These are phyloP conservation scores for Hanseniaspora valbyensis DNA, from an alignment of 805 yeast genomes.

Conservation along the genomic window DNA sequence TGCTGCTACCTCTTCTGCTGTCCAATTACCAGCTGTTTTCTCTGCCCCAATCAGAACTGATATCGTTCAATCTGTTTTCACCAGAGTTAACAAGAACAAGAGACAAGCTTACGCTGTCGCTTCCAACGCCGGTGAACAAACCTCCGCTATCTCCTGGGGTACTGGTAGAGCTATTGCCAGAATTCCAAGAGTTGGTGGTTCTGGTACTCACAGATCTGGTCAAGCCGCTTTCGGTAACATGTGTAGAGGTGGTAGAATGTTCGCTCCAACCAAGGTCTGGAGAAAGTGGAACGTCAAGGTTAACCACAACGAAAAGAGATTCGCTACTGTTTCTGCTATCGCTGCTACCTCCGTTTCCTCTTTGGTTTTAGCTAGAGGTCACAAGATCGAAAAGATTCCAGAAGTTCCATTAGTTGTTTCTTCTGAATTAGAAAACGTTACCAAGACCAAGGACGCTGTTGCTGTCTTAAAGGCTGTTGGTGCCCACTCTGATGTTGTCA, in stretches of 20 bases:
- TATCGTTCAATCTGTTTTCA: conserved; percentile 96
- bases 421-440: conserved; percentile 79
- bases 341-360: conserved; percentile 99
- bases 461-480: conserved; percentile 97
- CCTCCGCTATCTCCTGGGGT: conserved; percentile 99
- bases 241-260: conserved; percentile 99
- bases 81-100: conserved; percentile 98
- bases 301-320: conserved; percentile 99
- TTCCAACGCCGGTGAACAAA: conserved; percentile 98
- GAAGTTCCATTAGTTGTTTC: conserved; percentile 98
- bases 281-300: conserved; percentile 99
- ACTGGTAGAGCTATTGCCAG: conserved; percentile 99
- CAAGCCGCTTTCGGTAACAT: conserved; percentile 99
- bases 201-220: conserved; percentile 99
- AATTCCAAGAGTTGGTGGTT: conserved; percentile 99
- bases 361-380: conserved; percentile 98
- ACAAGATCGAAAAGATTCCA: conserved; percentile 95
- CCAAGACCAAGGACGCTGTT: conserved; percentile 97
- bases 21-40: conserved; percentile 97
- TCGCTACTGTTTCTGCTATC: conserved; percentile 98
- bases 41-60: conserved; percentile 99
- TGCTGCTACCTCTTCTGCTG: conserved; percentile 69
- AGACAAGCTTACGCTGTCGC: conserved; percentile 99
- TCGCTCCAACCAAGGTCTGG: conserved; percentile 99
- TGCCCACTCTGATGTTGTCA: conserved; percentile 96